Evolutionary conservation across 345 rosid genomes (phyloP), one percentile per base, ranked within the genome.

Genomic region (Euclidium syriacum): DNA sequence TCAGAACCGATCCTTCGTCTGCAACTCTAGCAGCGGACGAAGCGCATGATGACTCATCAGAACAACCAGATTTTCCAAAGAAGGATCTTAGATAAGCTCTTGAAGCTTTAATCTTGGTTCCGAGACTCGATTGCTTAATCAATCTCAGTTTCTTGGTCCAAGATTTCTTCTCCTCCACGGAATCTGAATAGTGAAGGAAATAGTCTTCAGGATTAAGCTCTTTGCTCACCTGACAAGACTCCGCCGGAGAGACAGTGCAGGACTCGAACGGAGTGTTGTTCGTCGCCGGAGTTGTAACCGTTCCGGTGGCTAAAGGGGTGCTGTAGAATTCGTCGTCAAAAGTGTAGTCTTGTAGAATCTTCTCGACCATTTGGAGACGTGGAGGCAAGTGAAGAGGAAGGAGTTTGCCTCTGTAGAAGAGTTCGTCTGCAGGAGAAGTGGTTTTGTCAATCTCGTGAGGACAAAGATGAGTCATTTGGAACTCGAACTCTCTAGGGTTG

Each of bases 381-480:
- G 85, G 88, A 50, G 87, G 91, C 22, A 84, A 81, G 65, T 80
- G 95, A 41, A 94, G 95, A 53, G 99, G 99, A 27, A 90, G 97
- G 27, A 94, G 92, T 65, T 85, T 87, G 29, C 99, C 99, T 48
- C 80, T 90, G 92, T 83, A 90, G 78, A 94, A 94, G 40, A 94
- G 97, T 51, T 90, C 92, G 43, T 94, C 99, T 1, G 99, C 99
- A 0, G 95, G 95, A 17, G 89, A 90, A 62, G 87, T 68, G 16
- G 81, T 73, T 3, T 73, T 57, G 29, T 80, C 83, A 65, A 23
- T 80, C 23, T 78, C 85, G 5, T 46, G 51, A 48, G 78, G 36
- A 59, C 68, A 19, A 38, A 86, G 77, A 70, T 70, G 74, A 69
- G 86, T 77, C 97, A 83, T 87, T 62, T 87, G 91, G 65, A 94